Conservation (phyloP, 176 grass and related monocot genomes). For the Miscanthus lutarioriparius region DNA sequence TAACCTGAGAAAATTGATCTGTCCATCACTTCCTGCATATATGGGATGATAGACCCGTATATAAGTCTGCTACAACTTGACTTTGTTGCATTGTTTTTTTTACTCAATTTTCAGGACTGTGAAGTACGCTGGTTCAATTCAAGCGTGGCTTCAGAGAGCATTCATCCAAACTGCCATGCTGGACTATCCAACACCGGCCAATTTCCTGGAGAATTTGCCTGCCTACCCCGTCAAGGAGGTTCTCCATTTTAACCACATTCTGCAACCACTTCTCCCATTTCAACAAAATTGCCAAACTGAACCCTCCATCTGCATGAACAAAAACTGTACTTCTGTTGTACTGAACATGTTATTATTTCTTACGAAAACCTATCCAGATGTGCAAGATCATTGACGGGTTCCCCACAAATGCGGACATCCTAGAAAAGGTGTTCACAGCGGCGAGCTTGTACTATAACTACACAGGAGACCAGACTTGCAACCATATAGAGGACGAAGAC, state of each 20-base stretch:
- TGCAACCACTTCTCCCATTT: not conserved
- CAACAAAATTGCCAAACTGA: conserved; percentile 1
- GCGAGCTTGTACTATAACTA: conserved; percentile 89
- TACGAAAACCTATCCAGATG: conserved; percentile 56
- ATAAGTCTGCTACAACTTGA: too few relatives aligned
- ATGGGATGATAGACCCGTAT: too few relatives aligned
- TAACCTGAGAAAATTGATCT: too few relatives aligned
- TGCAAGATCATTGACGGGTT: conserved; percentile 76
- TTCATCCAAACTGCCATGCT: conserved; percentile 69
- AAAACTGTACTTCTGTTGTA: not conserved
- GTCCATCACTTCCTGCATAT: too few relatives aligned
- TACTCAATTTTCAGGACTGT: conserved; percentile 40
- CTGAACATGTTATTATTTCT: not conserved
- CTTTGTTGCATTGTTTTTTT: not conserved
- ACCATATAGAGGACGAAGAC: conserved; percentile 46
- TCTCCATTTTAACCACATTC: not conserved
- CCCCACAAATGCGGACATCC: conserved; percentile 32
- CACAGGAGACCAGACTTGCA: conserved; percentile 66
- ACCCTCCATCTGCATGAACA: not conserved
- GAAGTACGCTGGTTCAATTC: conserved; percentile 35
- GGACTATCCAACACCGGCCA: conserved; percentile 75
- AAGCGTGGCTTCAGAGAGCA: conserved; percentile 68
- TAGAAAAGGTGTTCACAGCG: conserved; percentile 68
- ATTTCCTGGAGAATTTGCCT: conserved; percentile 74
- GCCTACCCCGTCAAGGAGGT: conserved; percentile 87